A percentile compares a stretch with the other conserved stretches of the same genome.
These are phyloP conservation scores for Irpex lacteus DNA, from an alignment of 1,284 basidiomycete genomes.

Conservation along the genomic window DNA sequence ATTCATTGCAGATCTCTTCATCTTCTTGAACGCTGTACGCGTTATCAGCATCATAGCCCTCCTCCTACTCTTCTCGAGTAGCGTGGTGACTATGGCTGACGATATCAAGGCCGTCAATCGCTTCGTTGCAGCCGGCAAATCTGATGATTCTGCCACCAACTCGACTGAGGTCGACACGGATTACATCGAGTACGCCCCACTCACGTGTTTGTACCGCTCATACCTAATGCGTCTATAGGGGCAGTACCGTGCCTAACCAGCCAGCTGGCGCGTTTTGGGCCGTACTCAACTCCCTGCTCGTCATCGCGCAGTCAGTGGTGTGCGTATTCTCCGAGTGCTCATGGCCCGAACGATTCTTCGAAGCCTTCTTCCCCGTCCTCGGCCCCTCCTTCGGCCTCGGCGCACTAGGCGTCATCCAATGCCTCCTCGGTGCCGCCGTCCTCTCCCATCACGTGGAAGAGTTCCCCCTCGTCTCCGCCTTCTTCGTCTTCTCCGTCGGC, in stretches of 20 bases:
- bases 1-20: constrained; percentile 23
- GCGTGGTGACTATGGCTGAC: constrained; percentile 75
- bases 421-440: constrained; percentile 75
- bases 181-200: constrained; percentile 63
- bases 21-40: constrained; percentile 76
- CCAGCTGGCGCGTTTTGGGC: constrained; percentile 86
- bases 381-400: constrained; percentile 80
- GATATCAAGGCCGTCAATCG: constrained; percentile 77
- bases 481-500: constrained; percentile 84
- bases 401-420: constrained; percentile 79
- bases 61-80: constrained; percentile 73
- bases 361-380: constrained; percentile 83
- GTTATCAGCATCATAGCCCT: constrained; percentile 75
- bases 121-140: constrained; percentile 44
- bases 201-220: background rate
- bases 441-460: constrained; percentile 78
- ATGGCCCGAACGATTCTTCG: constrained; percentile 73
- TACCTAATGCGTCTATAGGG: constrained; percentile 33
- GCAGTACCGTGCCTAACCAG: constrained; percentile 82
- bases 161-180: constrained; percentile 49
- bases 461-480: constrained; percentile 81
- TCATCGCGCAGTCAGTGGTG: constrained; percentile 74
- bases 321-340: constrained; percentile 67
- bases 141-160: constrained; percentile 28
- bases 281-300: constrained; percentile 77